phyloP scores from a whole-genome alignment of 2,329 filamentous ascomycete species.

The Fusarium chlamydosporum region DNA sequence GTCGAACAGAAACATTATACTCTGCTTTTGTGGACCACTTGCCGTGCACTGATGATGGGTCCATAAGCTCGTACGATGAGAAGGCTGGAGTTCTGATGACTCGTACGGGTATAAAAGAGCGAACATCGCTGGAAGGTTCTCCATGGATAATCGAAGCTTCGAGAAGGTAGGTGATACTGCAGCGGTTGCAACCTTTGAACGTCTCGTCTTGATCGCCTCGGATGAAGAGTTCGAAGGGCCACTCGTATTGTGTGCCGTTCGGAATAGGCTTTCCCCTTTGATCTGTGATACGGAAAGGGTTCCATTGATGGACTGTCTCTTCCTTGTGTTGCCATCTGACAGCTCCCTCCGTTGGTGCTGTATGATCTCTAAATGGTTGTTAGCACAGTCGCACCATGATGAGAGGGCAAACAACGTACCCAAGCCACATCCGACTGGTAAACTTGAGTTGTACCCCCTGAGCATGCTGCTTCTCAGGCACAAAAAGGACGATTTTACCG shows the following conservation, averaged over 20 bases:
- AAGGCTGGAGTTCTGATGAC: slow-evolving; percentile 4
- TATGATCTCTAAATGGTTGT: not conserved
- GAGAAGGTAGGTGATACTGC: slow-evolving; percentile 3
- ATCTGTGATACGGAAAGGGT: not conserved
- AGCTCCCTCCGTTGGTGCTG: not conserved
- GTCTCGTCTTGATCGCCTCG: slow-evolving; percentile 8
- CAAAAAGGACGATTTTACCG: not conserved
- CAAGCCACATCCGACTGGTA: slow-evolving; percentile 24
- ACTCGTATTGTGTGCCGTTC: not conserved
- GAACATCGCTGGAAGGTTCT: not conserved
- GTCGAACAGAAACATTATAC: slow-evolving; percentile 10
- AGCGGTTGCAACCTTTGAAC: slow-evolving; percentile 11
- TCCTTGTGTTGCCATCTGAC: slow-evolving; percentile 11
- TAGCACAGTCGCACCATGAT: not conserved
- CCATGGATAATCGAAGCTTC: not conserved
- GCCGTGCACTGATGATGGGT: not conserved
- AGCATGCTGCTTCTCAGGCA: not conserved
- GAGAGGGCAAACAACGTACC: not conserved
- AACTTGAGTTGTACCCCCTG: not conserved
- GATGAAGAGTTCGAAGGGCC: not conserved
- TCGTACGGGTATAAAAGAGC: not conserved
- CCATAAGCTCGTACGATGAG: slow-evolving; percentile 27
- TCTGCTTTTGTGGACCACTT: slow-evolving; percentile 9
- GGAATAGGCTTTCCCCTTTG: accelerated
- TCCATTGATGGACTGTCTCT: not conserved